phyloP scores from a whole-genome alignment of 129 eudicot species.

The Solidago caesia region DNA sequence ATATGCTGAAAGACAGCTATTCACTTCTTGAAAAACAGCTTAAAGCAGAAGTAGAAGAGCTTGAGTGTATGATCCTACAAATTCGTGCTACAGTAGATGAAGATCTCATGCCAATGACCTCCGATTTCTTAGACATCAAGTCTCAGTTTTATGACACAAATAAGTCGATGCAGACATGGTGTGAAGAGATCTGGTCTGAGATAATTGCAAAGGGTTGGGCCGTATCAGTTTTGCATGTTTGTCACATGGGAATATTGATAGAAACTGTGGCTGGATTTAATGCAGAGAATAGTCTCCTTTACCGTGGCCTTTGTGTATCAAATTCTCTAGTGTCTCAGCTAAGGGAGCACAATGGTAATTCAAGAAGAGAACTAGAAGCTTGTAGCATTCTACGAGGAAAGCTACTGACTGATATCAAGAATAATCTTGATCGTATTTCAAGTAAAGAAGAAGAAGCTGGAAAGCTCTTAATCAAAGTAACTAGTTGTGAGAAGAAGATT shows the following conservation, averaged over 20 bases:
- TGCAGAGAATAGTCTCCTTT: slow-evolving; percentile 62
- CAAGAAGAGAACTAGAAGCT: slow-evolving; percentile 56
- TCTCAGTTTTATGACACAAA: slow-evolving; percentile 33
- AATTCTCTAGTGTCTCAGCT: slow-evolving; percentile 43
- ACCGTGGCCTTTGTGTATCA: slow-evolving; percentile 54
- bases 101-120: slow-evolving; percentile 29
- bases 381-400: slow-evolving; percentile 55
- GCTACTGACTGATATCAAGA: slow-evolving; percentile 61
- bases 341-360: slow-evolving; percentile 50
- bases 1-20: slow-evolving; percentile 29
- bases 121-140: slow-evolving; percentile 39
- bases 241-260: slow-evolving; percentile 64
- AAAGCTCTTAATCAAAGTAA: slow-evolving; percentile 43
- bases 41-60: slow-evolving; percentile 45
- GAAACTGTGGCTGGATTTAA: slow-evolving; percentile 58
- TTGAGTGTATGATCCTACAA: slow-evolving; percentile 41
- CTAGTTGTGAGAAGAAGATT: slow-evolving; percentile 52
- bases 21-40: slow-evolving; percentile 35
- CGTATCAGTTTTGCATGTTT: slow-evolving; percentile 62
- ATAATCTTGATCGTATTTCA: slow-evolving; percentile 52
- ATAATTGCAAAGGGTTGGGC: slow-evolving; percentile 66
- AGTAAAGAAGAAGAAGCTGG: slow-evolving; percentile 60
- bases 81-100: slow-evolving; percentile 32
- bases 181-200: slow-evolving; percentile 70
- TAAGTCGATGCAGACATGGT: slow-evolving; percentile 34